These are phyloP conservation scores for Passalora sequoiae DNA, from an alignment of 2,329 filamentous ascomycete genomes.

Conservation along the genomic window DNA sequence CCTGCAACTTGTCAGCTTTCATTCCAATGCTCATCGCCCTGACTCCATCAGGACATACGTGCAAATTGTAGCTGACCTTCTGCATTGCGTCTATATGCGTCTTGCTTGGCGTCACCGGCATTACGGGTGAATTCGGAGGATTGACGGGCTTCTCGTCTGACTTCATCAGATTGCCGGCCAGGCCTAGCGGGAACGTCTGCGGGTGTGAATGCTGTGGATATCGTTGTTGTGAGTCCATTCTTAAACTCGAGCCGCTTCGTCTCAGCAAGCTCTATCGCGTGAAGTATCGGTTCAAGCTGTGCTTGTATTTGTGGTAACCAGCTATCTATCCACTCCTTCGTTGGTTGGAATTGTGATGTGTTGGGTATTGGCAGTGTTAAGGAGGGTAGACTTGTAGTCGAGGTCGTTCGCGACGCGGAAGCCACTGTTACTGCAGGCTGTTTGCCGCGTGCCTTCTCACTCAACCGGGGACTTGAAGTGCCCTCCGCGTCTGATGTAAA, in stretches of 20 bases:
- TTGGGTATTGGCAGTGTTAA: conserved; percentile 55
- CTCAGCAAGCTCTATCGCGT: conserved; percentile 17
- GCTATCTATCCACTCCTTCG: conserved; percentile 77
- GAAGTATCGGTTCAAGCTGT: conserved; percentile 63
- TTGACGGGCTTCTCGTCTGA: conserved; percentile 14
- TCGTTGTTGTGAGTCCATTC: conserved; percentile 8
- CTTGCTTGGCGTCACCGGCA: conserved; percentile 6
- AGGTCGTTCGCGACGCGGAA: conserved; percentile 62
- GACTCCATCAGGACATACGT: conserved; percentile 12
- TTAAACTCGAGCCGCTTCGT: conserved; percentile 9
- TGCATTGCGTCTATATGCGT: conserved; percentile 14
- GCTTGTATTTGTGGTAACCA: conserved; percentile 85
- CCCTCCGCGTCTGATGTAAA: conserved; percentile 66
- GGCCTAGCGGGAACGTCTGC: conserved; percentile 11
- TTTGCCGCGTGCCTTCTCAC: conserved; percentile 93
- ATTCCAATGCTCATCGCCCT: no score
- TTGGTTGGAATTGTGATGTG: conserved; percentile 64
- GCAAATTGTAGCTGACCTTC: conserved; percentile 12
- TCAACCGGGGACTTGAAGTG: conserved; percentile 57
- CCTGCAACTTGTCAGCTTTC: no score
- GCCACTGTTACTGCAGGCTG: conserved; percentile 69
- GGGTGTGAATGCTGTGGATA: conserved; percentile 2
- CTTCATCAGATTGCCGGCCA: not conserved
- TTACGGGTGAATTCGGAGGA: conserved; percentile 14
- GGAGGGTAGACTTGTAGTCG: conserved; percentile 68